Evolutionary conservation across 306 rosid species (phyloP), one percentile per base, ranked within the genome.

Genomic region (Prunus dulcis): DNA sequence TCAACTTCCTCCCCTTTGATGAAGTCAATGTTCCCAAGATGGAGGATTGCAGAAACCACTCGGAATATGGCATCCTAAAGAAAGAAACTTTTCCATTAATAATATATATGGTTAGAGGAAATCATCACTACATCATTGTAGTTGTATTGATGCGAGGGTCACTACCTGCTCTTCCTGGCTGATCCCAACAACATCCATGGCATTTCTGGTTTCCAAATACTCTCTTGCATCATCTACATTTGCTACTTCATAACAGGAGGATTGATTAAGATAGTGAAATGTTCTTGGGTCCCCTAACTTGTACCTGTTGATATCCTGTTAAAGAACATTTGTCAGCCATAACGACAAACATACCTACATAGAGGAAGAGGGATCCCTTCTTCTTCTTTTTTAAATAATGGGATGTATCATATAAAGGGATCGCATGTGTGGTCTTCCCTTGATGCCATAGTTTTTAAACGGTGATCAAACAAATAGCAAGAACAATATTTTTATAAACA

Each of bases 131-230:
- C 41, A 34, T 5, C 38, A 46, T n/a, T 62, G 71, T 76, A 46
- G 56, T 73, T 74, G 53, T 73, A 63, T 67, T 55, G 20, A 32
- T 72, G 80, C 9, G 65, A 47, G 67, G 73, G 10, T 51, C 47
- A 67, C 75, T 63, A 92, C 97, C 97, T 92, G 97, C 72, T 92
- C 97, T 53, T 88, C 96, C 66, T 85, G 92, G 85, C 57, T 88
- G 89, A 92, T 90, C 25, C 97, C 97, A 9, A 92, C 97, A 68
- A 92, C 86, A 72, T 92, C 97, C 97, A 92, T 92, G 71, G 96
- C 97, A 74, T 90, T 90, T 88, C 91, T 87, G 3, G 93, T 92
- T 82, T 90, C 97, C 73, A 92, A 73, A 67, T 92, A 92, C 86
- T 92, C 97, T 64, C 90, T 88, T 51, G 97, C 91, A 84, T 92